Percentiles rank a stretch among this genome's conserved stretches.
phyloP scores from a whole-genome alignment of 2,329 filamentous ascomycete genomes.

The Didymella segeticola region DNA sequence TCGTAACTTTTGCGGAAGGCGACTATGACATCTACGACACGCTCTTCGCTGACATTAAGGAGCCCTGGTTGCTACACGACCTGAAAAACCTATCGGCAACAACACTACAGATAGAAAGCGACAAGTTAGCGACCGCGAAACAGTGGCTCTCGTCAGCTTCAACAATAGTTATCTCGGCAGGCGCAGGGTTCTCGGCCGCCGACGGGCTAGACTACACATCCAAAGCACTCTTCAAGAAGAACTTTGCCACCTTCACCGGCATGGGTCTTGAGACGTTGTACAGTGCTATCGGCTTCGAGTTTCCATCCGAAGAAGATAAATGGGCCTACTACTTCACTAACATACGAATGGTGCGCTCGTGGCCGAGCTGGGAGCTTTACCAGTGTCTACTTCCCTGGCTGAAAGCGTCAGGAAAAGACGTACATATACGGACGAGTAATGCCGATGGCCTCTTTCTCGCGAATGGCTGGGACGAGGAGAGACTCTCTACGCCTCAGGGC shows the following conservation, averaged over 20 bases:
- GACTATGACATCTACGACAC: slow-evolving; percentile 31
- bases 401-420: slow-evolving; percentile 20
- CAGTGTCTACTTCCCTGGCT: slow-evolving; percentile 20
- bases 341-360: slow-evolving; percentile 33
- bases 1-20: slow-evolving; percentile 42
- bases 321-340: slow-evolving; percentile 48
- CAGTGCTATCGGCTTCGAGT: slow-evolving; percentile 45
- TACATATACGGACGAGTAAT: slow-evolving; percentile 44
- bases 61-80: background rate
- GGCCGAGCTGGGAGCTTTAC: slow-evolving; percentile 35
- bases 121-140: slow-evolving; percentile 10
- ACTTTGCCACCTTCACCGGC: slow-evolving; percentile 39
- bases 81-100: background rate
- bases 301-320: slow-evolving; percentile 36
- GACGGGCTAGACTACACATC: slow-evolving; percentile 46
- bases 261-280: slow-evolving; percentile 42
- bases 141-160: slow-evolving; percentile 36
- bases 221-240: slow-evolving; percentile 33
- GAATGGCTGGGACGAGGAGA: slow-evolving; percentile 32
- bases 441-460: slow-evolving; percentile 43
- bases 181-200: slow-evolving; percentile 47
- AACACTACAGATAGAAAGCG: slow-evolving; percentile 2
- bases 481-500: slow-evolving; percentile 43
- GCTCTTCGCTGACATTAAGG: slow-evolving; percentile 11
- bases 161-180: slow-evolving; percentile 40